These are phyloP conservation scores for Fomitopsis palustris DNA, from an alignment of 1,284 basidiomycete species.

Conservation along the genomic window DNA sequence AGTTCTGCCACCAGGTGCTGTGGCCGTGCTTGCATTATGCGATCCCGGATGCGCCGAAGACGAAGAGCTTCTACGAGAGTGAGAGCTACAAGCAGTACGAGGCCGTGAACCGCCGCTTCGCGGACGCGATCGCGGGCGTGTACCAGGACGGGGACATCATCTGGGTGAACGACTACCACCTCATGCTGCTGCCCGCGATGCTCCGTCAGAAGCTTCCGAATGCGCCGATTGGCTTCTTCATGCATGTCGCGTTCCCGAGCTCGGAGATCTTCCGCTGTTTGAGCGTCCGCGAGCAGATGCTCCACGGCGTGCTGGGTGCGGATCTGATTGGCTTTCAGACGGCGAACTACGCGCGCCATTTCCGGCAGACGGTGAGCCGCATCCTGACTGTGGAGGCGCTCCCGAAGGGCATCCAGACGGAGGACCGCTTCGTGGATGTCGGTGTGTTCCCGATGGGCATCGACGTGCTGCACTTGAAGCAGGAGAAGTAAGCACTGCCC, in stretches of 20 bases:
- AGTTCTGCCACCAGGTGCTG: slow-evolving; percentile 84
- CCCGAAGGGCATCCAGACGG: slow-evolving; percentile 78
- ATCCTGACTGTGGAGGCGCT: slow-evolving; percentile 80
- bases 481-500: slow-evolving; percentile 56
- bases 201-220: slow-evolving; percentile 59
- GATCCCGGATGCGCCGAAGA: slow-evolving; percentile 82
- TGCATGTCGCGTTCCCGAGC: slow-evolving; percentile 86
- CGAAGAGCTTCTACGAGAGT: slow-evolving; percentile 78
- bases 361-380: slow-evolving; percentile 80
- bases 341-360: slow-evolving; percentile 75
- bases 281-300: slow-evolving; percentile 59
- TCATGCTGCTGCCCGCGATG: slow-evolving; percentile 79
- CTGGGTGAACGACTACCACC: slow-evolving; percentile 85
- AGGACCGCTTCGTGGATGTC: slow-evolving; percentile 72
- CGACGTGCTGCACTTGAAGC: slow-evolving; percentile 68
- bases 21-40: slow-evolving; percentile 90
- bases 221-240: slow-evolving; percentile 83
- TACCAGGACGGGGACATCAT: slow-evolving; percentile 84
- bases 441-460: slow-evolving; percentile 90
- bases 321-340: slow-evolving; percentile 84
- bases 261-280: slow-evolving; percentile 88
- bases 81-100: slow-evolving; percentile 76
- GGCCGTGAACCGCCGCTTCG: slow-evolving; percentile 82
- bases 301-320: slow-evolving; percentile 74
- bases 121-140: slow-evolving; percentile 68